Conservation (phyloP, 257 asterid genomes). For the Plectranthus barbatus region DNA sequence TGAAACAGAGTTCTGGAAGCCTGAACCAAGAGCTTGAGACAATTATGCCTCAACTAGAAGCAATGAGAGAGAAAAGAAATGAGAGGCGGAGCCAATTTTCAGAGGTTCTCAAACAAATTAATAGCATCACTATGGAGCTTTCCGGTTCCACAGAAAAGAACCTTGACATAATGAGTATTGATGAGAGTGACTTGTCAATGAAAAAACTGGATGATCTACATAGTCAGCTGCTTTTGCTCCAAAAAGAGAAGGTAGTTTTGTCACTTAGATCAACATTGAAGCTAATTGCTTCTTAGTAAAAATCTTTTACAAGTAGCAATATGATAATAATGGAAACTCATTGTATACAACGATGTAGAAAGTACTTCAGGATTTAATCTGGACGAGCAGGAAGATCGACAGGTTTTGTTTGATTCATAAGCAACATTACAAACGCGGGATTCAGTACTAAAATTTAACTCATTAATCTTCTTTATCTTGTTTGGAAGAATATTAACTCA, state of each 20-base stretch:
- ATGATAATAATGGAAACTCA: background rate
- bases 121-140: conserved; percentile 50
- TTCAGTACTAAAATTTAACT: no score
- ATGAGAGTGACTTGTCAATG: conserved; percentile 63
- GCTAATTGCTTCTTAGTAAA: background rate
- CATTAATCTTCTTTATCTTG: background rate
- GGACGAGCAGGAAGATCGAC: background rate
- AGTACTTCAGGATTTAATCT: background rate
- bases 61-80: conserved; percentile 44
- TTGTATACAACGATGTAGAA: background rate
- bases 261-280: conserved; percentile 3
- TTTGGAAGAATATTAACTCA: background rate
- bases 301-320: background rate
- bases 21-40: conserved; percentile 56
- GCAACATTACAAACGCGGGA: conserved; percentile 1
- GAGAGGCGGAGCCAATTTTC: conserved; percentile 60
- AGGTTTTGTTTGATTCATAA: background rate
- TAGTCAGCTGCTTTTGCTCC: conserved; percentile 42
- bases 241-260: conserved; percentile 55
- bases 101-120: conserved; percentile 57
- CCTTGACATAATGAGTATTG: conserved; percentile 16
- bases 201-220: conserved; percentile 56
- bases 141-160: conserved; percentile 28
- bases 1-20: conserved; percentile 50
- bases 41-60: conserved; percentile 57